phyloP scores from a whole-genome alignment of 2,329 filamentous ascomycete genomes.

The Talaromyces sp. region DNA sequence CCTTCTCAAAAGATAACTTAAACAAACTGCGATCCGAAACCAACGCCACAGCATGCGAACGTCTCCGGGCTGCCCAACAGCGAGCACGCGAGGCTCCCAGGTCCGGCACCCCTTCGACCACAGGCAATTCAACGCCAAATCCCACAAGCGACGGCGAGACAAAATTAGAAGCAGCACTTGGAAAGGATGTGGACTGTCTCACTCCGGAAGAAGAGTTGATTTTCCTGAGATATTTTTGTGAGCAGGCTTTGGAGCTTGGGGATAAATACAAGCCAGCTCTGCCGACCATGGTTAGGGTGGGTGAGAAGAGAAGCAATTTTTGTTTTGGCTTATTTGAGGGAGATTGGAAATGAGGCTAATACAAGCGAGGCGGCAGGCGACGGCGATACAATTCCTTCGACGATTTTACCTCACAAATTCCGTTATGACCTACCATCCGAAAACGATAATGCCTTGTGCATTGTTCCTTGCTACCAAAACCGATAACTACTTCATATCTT shows the following conservation, averaged over 20 bases:
- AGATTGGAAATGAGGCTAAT: neutral
- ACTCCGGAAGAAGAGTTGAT: constrained; percentile 76
- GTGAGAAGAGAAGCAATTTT: constrained; percentile 11
- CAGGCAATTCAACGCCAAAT: constrained; percentile 25
- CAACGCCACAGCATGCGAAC: constrained; percentile 70
- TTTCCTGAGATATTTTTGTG: constrained; percentile 74
- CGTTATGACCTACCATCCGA: constrained; percentile 91
- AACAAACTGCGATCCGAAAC: constrained; percentile 68
- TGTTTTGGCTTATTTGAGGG: neutral
- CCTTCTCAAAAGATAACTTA: constrained; percentile 71
- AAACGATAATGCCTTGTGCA: constrained; percentile 80
- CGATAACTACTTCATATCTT: constrained; percentile 71
- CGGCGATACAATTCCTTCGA: constrained; percentile 81
- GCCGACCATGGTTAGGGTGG: constrained; percentile 55
- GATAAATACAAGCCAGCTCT: constrained; percentile 53
- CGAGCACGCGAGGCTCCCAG: constrained; percentile 35
- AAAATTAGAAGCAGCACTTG: constrained; percentile 23
- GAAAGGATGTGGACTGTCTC: constrained; percentile 64
- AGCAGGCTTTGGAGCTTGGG: constrained; percentile 52
- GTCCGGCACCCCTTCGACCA: constrained; percentile 26
- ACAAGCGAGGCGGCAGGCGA: constrained; percentile 47
- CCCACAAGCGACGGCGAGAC: constrained; percentile 25
- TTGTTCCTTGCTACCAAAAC: constrained; percentile 93
- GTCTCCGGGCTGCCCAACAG: constrained; percentile 53
- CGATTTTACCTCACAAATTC: constrained; percentile 96